A percentile compares a stretch with the other conserved stretches of the same genome.
Conservation (phyloP, 2,329 filamentous ascomycete genomes). For the Aspergillus sojae region DNA sequence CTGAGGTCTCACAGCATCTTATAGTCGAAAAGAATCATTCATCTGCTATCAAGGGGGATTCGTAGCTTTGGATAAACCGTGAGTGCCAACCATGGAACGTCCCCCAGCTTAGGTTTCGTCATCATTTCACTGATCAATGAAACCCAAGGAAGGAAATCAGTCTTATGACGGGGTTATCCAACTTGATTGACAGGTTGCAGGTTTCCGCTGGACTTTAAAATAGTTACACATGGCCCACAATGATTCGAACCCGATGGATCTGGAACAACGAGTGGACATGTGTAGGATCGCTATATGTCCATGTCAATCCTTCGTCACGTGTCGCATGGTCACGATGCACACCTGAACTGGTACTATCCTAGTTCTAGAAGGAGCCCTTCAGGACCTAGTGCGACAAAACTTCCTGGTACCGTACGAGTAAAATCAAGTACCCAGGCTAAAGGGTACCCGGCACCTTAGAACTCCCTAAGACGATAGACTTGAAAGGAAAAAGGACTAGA, state of each 20-base stretch:
- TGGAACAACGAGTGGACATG: background rate
- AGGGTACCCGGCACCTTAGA: background rate
- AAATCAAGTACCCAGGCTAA: background rate
- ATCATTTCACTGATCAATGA: background rate
- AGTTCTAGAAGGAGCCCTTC: background rate
- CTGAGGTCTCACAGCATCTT: no score
- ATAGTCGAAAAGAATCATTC: no score
- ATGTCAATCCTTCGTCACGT: background rate
- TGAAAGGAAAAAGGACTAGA: background rate
- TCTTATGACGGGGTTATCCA: background rate
- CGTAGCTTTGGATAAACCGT: background rate
- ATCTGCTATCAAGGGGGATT: background rate
- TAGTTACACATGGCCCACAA: constrained; percentile 4
- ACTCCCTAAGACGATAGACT: background rate
- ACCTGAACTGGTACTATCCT: background rate
- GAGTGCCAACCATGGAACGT: background rate
- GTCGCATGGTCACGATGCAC: background rate
- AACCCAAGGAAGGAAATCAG: background rate
- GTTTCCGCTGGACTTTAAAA: background rate
- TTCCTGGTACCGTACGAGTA: background rate
- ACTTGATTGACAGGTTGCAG: background rate
- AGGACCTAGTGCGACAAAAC: background rate
- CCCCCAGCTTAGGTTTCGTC: background rate
- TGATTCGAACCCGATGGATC: background rate
- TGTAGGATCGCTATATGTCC: background rate